Percentiles rank a stretch among this genome's conserved stretches.
phyloP scores from a whole-genome alignment of 768 basidiomycete species.

The Dioszegia aurantiaca region DNA sequence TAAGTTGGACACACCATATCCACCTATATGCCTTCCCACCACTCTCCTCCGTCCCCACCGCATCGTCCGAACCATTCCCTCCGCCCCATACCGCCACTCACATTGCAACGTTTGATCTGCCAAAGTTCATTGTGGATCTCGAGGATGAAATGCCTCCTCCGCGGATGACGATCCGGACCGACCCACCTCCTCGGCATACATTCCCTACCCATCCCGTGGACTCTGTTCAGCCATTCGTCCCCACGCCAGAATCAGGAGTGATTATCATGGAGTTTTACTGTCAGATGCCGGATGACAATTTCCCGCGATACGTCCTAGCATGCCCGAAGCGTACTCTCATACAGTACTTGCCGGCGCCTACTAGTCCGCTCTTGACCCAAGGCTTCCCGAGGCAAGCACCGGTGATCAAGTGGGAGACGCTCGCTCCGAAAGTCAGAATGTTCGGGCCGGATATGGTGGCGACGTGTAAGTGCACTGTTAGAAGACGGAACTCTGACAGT shows the following conservation, averaged over 20 bases:
- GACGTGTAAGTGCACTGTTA: slow-evolving; percentile 27
- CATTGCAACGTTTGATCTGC: slow-evolving; percentile 40
- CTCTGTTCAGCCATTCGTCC: slow-evolving; percentile 27
- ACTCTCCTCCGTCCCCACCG: slow-evolving; percentile 16
- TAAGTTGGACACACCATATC: slow-evolving; percentile 39
- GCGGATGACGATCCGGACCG: slow-evolving; percentile 41
- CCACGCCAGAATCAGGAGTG: slow-evolving; percentile 41
- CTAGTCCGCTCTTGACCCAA: slow-evolving; percentile 25
- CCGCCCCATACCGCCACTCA: slow-evolving; percentile 40
- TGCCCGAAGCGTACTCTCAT: slow-evolving; percentile 37
- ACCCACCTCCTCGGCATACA: slow-evolving; percentile 48
- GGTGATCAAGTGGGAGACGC: slow-evolving; percentile 32
- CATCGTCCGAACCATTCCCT: slow-evolving; percentile 24
- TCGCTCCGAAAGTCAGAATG: slow-evolving; percentile 44
- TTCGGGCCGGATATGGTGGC: slow-evolving; percentile 35
- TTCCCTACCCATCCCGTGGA: slow-evolving; percentile 39
- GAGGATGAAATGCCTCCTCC: slow-evolving; percentile 37
- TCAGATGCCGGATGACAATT: slow-evolving; percentile 22
- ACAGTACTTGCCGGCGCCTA: slow-evolving; percentile 33
- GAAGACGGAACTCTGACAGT: slow-evolving; percentile 5
- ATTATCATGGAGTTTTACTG: slow-evolving; percentile 43
- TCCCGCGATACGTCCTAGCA: slow-evolving; percentile 34
- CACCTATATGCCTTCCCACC: slow-evolving; percentile 46
- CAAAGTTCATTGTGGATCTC: slow-evolving; percentile 30
- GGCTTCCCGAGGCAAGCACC: slow-evolving; percentile 40